Percentiles rank a stretch among this genome's conserved stretches.
These are phyloP conservation scores for Sugiyamaella valdiviana DNA, from an alignment of 805 yeast species.

Conservation along the genomic window DNA sequence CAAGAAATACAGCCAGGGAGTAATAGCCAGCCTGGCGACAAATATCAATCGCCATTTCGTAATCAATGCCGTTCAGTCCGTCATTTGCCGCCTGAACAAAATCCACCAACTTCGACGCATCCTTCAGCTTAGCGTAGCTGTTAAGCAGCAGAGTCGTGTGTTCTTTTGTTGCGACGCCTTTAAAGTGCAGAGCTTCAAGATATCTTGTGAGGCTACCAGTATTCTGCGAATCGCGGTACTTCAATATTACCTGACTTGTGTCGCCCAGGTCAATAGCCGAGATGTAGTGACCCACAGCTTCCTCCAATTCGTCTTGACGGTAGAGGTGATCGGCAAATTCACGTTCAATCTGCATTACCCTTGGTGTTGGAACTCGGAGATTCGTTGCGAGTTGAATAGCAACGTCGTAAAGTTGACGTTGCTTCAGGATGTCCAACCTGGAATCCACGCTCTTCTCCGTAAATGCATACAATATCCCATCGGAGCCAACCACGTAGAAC, in stretches of 20 bases:
- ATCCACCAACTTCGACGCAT: conserved; percentile 46
- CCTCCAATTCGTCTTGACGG: conserved; percentile 55
- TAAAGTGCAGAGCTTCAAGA: conserved; percentile 52
- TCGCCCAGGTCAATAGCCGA: conserved; percentile 48
- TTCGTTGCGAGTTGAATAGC: conserved; percentile 62
- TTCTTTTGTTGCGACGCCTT: conserved; percentile 58
- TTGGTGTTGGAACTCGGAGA: conserved; percentile 28
- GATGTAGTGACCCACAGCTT: conserved; percentile 71
- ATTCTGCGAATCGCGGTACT: conserved; percentile 71
- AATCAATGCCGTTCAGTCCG: conserved; percentile 45
- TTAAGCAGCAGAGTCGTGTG: conserved; percentile 77
- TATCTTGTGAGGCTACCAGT: conserved; percentile 59
- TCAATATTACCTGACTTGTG: conserved; percentile 71
- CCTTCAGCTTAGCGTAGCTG: conserved; percentile 71
- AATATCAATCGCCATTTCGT: conserved; percentile 58
- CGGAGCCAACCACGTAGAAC: conserved; percentile 58
- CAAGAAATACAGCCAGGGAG: conserved; percentile 60
- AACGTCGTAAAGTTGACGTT: conserved; percentile 61
- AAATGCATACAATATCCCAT: conserved; percentile 66
- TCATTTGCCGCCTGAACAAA: conserved; percentile 44
- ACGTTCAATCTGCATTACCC: conserved; percentile 38
- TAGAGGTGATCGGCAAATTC: conserved; percentile 70
- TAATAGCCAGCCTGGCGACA: conserved; percentile 68
- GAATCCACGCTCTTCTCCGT: conserved; percentile 62
- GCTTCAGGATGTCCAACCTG: conserved; percentile 61